These are phyloP conservation scores for Ceratorhiza oryzae-sativae DNA, from an alignment of 1,284 basidiomycete species.

Conservation along the genomic window DNA sequence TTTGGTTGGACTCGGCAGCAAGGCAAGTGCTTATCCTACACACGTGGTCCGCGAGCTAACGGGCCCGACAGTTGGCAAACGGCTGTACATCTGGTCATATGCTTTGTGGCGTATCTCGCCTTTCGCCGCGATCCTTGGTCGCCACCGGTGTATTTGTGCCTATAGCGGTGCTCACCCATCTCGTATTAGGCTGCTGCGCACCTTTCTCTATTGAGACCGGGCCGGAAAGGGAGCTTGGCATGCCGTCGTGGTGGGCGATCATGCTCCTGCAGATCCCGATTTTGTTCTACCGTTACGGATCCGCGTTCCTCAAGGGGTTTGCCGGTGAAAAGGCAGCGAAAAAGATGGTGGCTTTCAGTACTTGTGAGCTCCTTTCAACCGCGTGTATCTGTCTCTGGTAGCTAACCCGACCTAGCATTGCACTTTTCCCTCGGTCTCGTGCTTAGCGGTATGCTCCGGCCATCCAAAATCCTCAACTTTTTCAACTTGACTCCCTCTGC, in stretches of 20 bases:
- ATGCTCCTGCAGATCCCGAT: constrained; percentile 19
- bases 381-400: background rate
- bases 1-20: constrained; percentile 28
- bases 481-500: constrained; percentile 14
- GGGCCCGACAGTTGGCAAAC: constrained; percentile 7
- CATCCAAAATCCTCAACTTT: constrained; percentile 33
- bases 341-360: constrained; percentile 21
- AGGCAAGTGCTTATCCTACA: background rate
- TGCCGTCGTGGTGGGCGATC: background rate
- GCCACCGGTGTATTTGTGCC: constrained; percentile 6
- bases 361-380: background rate
- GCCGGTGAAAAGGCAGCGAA: background rate
- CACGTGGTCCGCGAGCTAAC: background rate
- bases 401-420: constrained; percentile 6
- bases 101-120: constrained; percentile 25
- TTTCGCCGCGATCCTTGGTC: constrained; percentile 18
- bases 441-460: constrained; percentile 28
- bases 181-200: background rate
- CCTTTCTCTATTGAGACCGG: constrained; percentile 2
- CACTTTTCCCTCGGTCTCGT: constrained; percentile 25
- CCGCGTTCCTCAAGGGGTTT: constrained; percentile 18
- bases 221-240: background rate
- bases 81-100: constrained; percentile 36
- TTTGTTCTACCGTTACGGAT: constrained; percentile 7
- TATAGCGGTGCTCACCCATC: background rate